Evolutionary conservation across 441 rosid genomes (phyloP).

Genomic region (Codiaeum variegatum): DNA sequence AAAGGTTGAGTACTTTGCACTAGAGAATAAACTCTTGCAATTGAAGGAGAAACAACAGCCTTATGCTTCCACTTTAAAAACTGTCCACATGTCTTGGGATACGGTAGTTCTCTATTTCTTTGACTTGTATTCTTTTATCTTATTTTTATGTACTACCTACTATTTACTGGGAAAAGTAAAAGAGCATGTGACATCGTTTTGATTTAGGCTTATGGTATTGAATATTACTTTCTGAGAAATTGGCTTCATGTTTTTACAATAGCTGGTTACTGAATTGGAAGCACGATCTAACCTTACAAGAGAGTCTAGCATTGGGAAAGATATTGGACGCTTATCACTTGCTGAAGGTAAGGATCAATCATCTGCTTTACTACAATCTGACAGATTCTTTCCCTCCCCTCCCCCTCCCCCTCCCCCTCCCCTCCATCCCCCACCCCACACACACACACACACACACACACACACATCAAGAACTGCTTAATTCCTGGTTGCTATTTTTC

Average conservation of each 20-base stretch:
- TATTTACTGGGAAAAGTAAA: not conserved
- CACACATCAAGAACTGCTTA: not conserved
- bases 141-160: not conserved
- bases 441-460: no score
- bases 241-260: constrained; percentile 38
- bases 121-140: not conserved
- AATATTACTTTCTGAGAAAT: constrained; percentile 21
- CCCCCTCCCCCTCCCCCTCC: no score
- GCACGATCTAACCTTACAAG: constrained; percentile 46
- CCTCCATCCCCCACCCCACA: no score
- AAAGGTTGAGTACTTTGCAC: constrained; percentile 63
- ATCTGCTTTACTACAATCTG: not conserved
- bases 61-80: constrained; percentile 52
- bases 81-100: constrained; percentile 68
- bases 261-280: constrained; percentile 71
- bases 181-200: constrained; percentile 11
- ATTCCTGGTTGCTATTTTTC: not conserved
- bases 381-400: constrained; percentile 13
- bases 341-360: constrained; percentile 47
- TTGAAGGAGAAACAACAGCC: constrained; percentile 63
- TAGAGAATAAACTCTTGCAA: constrained; percentile 53
- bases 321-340: constrained; percentile 27
- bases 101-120: constrained; percentile 41
- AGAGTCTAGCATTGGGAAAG: constrained; percentile 41
- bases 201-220: constrained; percentile 9